Base-by-base conservation (phyloP, 208 protist species). In the Trypanosomatidae sp. region DNA sequence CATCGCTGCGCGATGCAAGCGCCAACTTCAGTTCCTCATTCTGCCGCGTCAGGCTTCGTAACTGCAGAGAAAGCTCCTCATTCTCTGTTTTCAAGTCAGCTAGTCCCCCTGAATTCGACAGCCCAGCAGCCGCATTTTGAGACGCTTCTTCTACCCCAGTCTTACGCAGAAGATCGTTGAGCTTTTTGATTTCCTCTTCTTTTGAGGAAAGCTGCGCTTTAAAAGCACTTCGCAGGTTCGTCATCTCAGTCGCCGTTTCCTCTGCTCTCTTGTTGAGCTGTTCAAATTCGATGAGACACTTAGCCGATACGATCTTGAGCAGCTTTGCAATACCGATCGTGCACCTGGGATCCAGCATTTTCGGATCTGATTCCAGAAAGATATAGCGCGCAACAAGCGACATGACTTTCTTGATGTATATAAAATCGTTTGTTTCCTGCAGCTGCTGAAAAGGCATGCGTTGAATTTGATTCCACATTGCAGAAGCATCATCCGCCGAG, bases 371-470 rank as follows among this genome's bases (percentile, higher is more conserved):
- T 33, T 66, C 69, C 47, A 62, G 70, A 73, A 93, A 95, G 4
- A 74, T 58, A 43, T 93, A 91, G 22, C 84, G 82, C 4, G 82
- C 62, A 0, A 84, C 80, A 19, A 88, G 78, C 22, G 79, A 74
- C 76, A 92, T 82, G 28, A 91, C 90, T 62, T 90, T 88, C 30
- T 86, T 75, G 36, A 95, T 77, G 71, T 88, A 88, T 10, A 82
- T 68, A 76, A 87, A 87, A 22, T 89, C 69, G 19, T 73, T 56
- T 19, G 81, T 82, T 36, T 82, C 83, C 46, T 91, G 75, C 62
- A 93, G 76, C 47, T 93, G 84, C 68, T 89, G 79, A 74, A 95
- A 82, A 1, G 92, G 92, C 70, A 97, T 93, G 2, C 88, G 77
- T 41, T 71, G 76, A 33, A 92, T 90, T 69, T 92, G 88, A 53